A percentile compares a stretch with the other conserved stretches of the same genome.
Evolutionary conservation across 2,329 filamentous ascomycete genomes (phyloP).

Genomic region (Apiospora hydei): DNA sequence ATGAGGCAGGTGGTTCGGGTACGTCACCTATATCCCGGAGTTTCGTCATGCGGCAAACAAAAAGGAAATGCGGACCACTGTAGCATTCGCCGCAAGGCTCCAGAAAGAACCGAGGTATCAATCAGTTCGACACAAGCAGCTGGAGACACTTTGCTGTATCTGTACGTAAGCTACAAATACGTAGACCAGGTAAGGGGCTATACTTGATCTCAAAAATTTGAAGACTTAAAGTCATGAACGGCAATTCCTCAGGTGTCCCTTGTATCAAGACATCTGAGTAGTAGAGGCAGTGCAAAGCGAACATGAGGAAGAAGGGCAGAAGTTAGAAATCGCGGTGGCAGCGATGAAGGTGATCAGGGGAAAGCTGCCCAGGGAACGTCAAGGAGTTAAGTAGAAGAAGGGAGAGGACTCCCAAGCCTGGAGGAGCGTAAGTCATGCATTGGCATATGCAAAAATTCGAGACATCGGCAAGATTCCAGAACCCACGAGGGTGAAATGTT

Average conservation of each 20-base stretch:
- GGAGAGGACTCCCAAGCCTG: no score
- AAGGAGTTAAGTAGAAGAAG: no score
- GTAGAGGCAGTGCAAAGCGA: no score
- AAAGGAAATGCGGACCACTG: not conserved
- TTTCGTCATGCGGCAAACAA: not conserved
- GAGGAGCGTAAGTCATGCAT: no score
- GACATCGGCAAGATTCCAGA: not conserved
- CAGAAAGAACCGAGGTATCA: not conserved
- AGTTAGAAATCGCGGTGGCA: no score
- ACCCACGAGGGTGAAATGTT: not conserved
- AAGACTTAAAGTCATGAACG: no score
- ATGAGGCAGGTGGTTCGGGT: not conserved
- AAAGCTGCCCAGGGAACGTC: no score
- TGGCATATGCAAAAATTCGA: no score
- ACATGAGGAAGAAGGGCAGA: no score
- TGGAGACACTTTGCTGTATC: not conserved
- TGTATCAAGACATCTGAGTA: no score
- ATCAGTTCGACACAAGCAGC: not conserved
- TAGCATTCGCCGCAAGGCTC: not conserved
- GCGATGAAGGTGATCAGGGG: no score
- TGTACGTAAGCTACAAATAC: not conserved
- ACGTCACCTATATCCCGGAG: not conserved
- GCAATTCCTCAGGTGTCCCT: no score
- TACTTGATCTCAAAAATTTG: not conserved
- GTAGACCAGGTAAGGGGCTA: not conserved